A percentile compares a stretch with the other conserved stretches of the same genome.
phyloP scores from a whole-genome alignment of 441 rosid species.

The Syzygium malaccense region DNA sequence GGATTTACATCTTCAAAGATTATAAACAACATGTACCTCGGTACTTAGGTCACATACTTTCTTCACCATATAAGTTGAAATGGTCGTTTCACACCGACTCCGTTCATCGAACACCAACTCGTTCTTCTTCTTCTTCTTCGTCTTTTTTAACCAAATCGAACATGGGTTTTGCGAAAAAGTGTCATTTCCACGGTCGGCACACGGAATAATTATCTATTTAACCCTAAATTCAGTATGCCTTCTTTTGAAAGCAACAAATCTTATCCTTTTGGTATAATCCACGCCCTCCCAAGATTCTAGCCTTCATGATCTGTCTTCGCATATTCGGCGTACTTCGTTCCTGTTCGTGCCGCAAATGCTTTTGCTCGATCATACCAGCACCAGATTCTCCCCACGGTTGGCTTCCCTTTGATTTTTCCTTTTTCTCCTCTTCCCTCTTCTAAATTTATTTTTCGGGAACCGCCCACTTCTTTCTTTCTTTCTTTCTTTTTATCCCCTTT shows the following conservation, averaged over 20 bases:
- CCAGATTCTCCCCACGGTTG: conserved; percentile 15
- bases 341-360: neutral
- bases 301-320: neutral
- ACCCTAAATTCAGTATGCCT: neutral
- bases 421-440: neutral
- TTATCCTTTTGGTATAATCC: conserved; percentile 1
- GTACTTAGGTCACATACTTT: neutral
- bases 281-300: conserved; percentile 15
- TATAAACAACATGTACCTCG: neutral
- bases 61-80: neutral
- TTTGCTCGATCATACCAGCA: conserved; percentile 9
- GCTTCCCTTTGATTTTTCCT: neutral
- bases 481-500: neutral
- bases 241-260: conserved; percentile 17
- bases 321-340: conserved; percentile 2
- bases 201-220: neutral
- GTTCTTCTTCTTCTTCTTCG: neutral
- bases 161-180: neutral
- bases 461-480: neutral
- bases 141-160: neutral
- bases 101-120: neutral
- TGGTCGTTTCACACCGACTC: neutral
- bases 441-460: neutral
- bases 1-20: neutral
- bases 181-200: rapidly evolving